A percentile compares a stretch with the other conserved stretches of the same genome.
Conservation (phyloP, 1,284 basidiomycete genomes). For the Phaffia rhodozyma region DNA sequence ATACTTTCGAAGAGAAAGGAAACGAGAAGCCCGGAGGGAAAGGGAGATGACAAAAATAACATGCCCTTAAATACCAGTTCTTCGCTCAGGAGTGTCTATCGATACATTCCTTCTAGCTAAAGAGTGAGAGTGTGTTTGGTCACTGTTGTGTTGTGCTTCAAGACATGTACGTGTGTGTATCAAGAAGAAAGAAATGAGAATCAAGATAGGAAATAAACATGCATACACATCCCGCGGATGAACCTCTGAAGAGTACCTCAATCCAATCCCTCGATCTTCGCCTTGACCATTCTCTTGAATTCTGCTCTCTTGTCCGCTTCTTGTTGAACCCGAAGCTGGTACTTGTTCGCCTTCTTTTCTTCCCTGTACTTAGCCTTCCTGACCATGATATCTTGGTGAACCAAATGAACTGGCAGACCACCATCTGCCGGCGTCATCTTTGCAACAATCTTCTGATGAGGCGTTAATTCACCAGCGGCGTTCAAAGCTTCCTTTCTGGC, state of each 20-base stretch:
- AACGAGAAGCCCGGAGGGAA: neutral
- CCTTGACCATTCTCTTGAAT: neutral
- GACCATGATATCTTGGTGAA: too few relatives aligned
- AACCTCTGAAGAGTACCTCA: too few relatives aligned
- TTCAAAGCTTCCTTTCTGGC: neutral
- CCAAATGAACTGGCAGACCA: too few relatives aligned
- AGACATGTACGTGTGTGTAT: too few relatives aligned
- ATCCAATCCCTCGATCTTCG: neutral
- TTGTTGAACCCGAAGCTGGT: neutral
- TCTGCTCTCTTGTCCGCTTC: neutral
- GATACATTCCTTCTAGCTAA: neutral
- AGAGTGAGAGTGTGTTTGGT: neutral
- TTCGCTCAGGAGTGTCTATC: neutral
- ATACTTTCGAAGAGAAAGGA: neutral
- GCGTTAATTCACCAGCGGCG: constrained; percentile 7
- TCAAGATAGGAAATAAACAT: neutral
- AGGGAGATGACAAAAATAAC: neutral
- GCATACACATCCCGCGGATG: too few relatives aligned
- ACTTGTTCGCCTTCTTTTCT: neutral
- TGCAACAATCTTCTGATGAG: neutral
- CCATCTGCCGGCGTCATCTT: neutral
- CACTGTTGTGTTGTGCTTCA: too few relatives aligned
- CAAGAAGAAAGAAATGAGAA: neutral
- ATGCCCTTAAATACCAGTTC: neutral
- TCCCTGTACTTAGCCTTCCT: neutral